These are phyloP conservation scores for Setaria viridis DNA, from an alignment of 202 grass and related monocot species.

Conservation along the genomic window DNA sequence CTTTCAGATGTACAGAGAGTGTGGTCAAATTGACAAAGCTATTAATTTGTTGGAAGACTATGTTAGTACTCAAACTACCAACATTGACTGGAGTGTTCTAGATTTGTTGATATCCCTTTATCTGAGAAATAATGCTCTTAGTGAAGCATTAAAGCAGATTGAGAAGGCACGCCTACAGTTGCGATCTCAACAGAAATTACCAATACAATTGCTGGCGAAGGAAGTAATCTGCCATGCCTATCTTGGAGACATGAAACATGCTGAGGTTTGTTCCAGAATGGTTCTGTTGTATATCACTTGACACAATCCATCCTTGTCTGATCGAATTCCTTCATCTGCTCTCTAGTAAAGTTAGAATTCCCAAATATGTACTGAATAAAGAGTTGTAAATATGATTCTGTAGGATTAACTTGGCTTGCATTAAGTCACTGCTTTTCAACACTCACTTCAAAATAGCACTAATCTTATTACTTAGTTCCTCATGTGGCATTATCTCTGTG, in stretches of 20 bases:
- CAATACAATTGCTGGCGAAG: conserved; percentile 71
- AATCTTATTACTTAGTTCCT: conserved; percentile 10
- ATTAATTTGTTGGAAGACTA: conserved; percentile 80
- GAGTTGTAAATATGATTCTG: background rate
- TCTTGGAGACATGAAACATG: conserved; percentile 79
- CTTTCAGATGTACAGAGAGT: conserved; percentile 90
- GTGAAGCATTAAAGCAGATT: conserved; percentile 73
- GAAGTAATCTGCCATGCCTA: conserved; percentile 67
- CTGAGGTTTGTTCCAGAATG: conserved; percentile 66
- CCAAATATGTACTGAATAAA: background rate
- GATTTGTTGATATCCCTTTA: conserved; percentile 76
- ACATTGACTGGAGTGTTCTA: conserved; percentile 53
- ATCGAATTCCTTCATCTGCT: background rate
- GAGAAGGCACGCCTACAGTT: conserved; percentile 46
- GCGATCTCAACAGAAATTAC: conserved; percentile 55
- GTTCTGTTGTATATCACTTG: conserved; percentile 17
- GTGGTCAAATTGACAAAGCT: conserved; percentile 67
- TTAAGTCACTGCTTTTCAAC: background rate
- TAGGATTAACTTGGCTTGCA: background rate
- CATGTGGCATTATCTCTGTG: conserved; percentile 23
- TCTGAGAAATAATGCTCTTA: conserved; percentile 66
- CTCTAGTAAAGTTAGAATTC: background rate
- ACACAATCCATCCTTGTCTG: conserved; percentile 17
- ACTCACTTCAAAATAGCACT: background rate
- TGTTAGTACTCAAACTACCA: conserved; percentile 47